phyloP scores from a whole-genome alignment of 257 asterid species.

The Avicennia marina region DNA sequence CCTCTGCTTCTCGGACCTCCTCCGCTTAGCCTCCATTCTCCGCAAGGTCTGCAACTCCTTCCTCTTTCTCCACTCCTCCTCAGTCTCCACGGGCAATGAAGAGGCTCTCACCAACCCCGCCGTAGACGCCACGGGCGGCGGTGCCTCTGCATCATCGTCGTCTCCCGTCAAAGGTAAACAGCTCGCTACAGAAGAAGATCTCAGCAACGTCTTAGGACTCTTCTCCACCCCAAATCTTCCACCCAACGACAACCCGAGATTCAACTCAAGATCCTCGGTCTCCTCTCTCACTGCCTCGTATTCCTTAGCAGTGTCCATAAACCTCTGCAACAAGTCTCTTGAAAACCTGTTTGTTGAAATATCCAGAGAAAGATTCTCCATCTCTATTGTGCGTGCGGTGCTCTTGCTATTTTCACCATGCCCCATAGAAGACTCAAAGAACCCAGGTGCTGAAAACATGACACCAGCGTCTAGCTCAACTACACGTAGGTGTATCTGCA shows the following conservation, averaged over 20 bases:
- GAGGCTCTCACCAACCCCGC: slow-evolving; percentile 58
- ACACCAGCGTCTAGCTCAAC: slow-evolving; percentile 19
- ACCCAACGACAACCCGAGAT: slow-evolving; percentile 90
- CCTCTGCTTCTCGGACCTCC: slow-evolving; percentile 87
- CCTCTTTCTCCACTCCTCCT: slow-evolving; percentile 95
- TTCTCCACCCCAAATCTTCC: slow-evolving; percentile 93
- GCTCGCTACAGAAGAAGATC: slow-evolving; percentile 78
- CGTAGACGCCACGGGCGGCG: slow-evolving; percentile 32
- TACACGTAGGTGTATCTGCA: slow-evolving; percentile 21
- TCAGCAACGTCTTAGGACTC: slow-evolving; percentile 38
- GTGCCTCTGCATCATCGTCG: slow-evolving; percentile 39
- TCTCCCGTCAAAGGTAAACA: slow-evolving; percentile 62
- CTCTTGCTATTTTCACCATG: slow-evolving; percentile 40
- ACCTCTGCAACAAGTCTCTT: slow-evolving; percentile 70
- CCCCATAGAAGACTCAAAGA: slow-evolving; percentile 36
- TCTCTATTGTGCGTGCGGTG: slow-evolving; percentile 31
- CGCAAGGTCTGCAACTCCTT: slow-evolving; percentile 82
- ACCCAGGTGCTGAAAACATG: slow-evolving; percentile 6
- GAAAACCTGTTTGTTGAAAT: slow-evolving; percentile 44
- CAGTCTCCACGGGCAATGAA: slow-evolving; percentile 85
- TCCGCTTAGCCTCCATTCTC: slow-evolving; percentile 90
- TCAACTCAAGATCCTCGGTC: slow-evolving; percentile 57
- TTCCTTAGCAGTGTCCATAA: slow-evolving; percentile 43
- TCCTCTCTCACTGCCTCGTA: slow-evolving; percentile 19
- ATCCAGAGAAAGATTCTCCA: slow-evolving; percentile 59